Conservation (phyloP, 2,329 filamentous ascomycete species). For the Tolypocladium pustulatum region DNA sequence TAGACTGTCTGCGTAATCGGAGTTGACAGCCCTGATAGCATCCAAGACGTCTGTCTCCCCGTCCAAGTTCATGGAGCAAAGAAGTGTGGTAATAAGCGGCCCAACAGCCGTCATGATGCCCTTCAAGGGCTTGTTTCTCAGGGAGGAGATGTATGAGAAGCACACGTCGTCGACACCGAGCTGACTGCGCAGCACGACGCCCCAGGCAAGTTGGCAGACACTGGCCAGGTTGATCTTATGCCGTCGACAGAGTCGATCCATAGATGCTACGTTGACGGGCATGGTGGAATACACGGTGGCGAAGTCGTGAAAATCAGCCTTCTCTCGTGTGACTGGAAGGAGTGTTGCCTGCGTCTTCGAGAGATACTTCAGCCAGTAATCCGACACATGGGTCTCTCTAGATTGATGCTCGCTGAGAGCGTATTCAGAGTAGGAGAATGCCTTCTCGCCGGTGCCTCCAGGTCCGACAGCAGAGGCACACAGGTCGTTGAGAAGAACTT, state of each 20-base stretch:
- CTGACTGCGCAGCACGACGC: neutral
- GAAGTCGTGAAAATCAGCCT: neutral
- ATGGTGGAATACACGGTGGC: neutral
- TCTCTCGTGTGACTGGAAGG: neutral
- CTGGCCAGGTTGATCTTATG: neutral
- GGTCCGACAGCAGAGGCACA: neutral
- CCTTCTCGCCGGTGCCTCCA: neutral
- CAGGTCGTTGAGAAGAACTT: neutral
- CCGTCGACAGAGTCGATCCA: neutral
- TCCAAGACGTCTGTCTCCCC: neutral
- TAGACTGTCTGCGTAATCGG: neutral
- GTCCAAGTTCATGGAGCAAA: neutral
- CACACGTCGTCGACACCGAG: neutral
- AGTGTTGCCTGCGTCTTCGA: neutral
- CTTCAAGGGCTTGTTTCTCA: neutral
- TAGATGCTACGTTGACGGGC: neutral
- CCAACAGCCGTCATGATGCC: neutral
- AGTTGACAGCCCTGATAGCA: neutral
- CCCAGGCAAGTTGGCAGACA: neutral
- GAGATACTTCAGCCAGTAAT: neutral
- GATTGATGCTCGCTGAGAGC: neutral
- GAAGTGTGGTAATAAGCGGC: neutral
- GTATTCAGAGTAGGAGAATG: neutral
- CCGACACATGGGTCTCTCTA: neutral
- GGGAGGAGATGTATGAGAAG: neutral